Evolutionary conservation across 495 filamentous ascomycete species (phyloP).

Genomic region (Aspergillus saccharolyticus): DNA sequence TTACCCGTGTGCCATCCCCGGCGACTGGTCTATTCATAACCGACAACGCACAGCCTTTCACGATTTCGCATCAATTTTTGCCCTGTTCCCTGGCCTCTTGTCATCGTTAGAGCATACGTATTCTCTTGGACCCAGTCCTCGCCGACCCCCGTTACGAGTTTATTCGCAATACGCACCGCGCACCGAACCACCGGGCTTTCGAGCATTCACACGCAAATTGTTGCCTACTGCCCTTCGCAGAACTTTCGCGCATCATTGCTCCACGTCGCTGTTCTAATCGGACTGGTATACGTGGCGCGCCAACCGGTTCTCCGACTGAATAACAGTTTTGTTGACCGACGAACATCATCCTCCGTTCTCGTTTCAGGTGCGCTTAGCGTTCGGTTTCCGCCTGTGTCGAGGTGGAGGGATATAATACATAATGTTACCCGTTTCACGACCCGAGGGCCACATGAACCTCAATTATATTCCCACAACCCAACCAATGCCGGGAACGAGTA

Average conservation of each 20-base stretch:
- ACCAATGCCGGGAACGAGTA: slow-evolving; percentile 78
- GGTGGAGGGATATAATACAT: slow-evolving; percentile 47
- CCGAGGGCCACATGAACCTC: slow-evolving; percentile 70
- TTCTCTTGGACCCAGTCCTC: slow-evolving; percentile 13
- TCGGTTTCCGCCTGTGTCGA: slow-evolving; percentile 22
- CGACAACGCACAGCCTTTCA: slow-evolving; percentile 4
- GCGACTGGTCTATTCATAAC: slow-evolving; percentile 11
- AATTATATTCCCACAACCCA: slow-evolving; percentile 70
- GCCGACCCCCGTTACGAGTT: slow-evolving; percentile 20
- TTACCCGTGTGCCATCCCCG: slow-evolving; percentile 1
- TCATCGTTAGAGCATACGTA: slow-evolving; percentile 20
- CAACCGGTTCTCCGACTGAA: slow-evolving; percentile 9
- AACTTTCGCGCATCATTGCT: neutral
- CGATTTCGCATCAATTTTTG: slow-evolving; percentile 9
- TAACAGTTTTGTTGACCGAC: slow-evolving; percentile 12
- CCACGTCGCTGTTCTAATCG: neutral
- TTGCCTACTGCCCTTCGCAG: neutral
- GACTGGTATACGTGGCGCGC: slow-evolving; percentile 13
- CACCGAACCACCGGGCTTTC: neutral
- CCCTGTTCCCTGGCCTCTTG: slow-evolving; percentile 1
- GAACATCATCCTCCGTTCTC: neutral
- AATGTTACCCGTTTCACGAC: slow-evolving; percentile 78
- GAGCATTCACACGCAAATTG: slow-evolving; percentile 5
- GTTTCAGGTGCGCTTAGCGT: slow-evolving; percentile 15
- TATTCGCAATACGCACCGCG: slow-evolving; percentile 7